Base-by-base conservation (phyloP, 768 basidiomycete species). In the Cantharellus anzutake region DNA sequence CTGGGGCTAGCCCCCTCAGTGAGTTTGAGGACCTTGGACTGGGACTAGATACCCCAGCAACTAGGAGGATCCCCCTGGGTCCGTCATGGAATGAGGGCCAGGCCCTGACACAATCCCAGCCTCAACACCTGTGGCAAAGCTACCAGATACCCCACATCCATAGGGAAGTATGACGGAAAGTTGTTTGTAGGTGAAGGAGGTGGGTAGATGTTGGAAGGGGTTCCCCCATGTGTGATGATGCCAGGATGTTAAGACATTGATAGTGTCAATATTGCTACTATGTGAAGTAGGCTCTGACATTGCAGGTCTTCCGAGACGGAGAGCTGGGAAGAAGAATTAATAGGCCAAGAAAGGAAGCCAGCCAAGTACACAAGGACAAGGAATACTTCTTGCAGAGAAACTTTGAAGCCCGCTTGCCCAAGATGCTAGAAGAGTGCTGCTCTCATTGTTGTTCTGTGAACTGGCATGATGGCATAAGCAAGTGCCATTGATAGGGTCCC, bases 131-230 rank as follows among this genome's bases (percentile, higher is more conserved):
- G 67, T 91, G 0, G 85, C 83, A 0, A 86, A 90, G 34, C 73
- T 75, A 14, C 88, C 88, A 2, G 73, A 67, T 88, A 81, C 42
- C 88, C 88, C 2, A 91, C 81, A 64, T 80, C 65, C 39, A 84
- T 77, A 3, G 88, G 88, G 68, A 91, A 91, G 37, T 84, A 64
- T 0, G 82, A 78, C 0, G 87, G 83, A 63, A 76, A 76, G 4
- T 72, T 74, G 64, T 90, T 90, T 16, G 85, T 87, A 0, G 87
- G 85, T 3, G 77, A 76, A 0, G 78, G 64, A 0, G 88, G 87
- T 4, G 88, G 88, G 68, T 78, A 88, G 29, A 78, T 68, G 68
- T 88, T 79, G 3, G 77, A 74, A 61, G 77, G 2, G 84, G 83
- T 0, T 84, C 85, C 11, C 87, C 86, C 20, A 80, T 20, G 44